phyloP scores from a whole-genome alignment of 2,329 filamentous ascomycete species.

The Pseudonectria foliicola region DNA sequence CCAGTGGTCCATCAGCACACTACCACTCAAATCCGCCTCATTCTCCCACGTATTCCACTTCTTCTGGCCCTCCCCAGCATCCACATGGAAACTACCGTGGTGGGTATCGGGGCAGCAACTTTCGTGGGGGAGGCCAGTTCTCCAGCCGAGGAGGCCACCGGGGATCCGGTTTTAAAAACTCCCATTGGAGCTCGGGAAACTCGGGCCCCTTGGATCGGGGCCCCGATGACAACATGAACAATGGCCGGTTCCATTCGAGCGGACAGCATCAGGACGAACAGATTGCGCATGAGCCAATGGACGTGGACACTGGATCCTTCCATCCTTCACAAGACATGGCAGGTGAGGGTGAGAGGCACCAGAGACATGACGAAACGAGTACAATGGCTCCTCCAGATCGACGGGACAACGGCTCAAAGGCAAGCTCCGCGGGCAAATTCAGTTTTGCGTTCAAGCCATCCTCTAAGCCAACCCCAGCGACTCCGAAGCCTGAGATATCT shows the following conservation, averaged over 20 bases:
- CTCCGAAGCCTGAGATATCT: constrained; percentile 59
- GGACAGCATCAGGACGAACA: constrained; percentile 17
- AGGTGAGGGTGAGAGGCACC: constrained; percentile 21
- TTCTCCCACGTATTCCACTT: constrained; percentile 48
- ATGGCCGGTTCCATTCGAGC: neutral
- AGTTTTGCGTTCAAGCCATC: constrained; percentile 88
- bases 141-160: constrained; percentile 45
- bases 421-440: constrained; percentile 59
- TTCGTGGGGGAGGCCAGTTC: constrained; percentile 51
- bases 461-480: constrained; percentile 48
- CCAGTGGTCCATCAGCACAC: constrained; percentile 45
- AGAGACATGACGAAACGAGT: constrained; percentile 35
- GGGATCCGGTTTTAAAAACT: constrained; percentile 56
- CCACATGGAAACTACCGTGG: constrained; percentile 40
- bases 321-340: constrained; percentile 20
- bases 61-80: constrained; percentile 50
- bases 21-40: constrained; percentile 42
- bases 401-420: constrained; percentile 46
- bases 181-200: constrained; percentile 58
- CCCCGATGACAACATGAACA: constrained; percentile 7
- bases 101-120: constrained; percentile 46
- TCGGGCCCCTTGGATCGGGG: constrained; percentile 15
- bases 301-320: constrained; percentile 9
- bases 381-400: constrained; percentile 50
- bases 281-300: constrained; percentile 10